Percentiles rank a stretch among this genome's conserved stretches.
Conservation (phyloP, 495 filamentous ascomycete genomes). For the Podospora comata region DNA sequence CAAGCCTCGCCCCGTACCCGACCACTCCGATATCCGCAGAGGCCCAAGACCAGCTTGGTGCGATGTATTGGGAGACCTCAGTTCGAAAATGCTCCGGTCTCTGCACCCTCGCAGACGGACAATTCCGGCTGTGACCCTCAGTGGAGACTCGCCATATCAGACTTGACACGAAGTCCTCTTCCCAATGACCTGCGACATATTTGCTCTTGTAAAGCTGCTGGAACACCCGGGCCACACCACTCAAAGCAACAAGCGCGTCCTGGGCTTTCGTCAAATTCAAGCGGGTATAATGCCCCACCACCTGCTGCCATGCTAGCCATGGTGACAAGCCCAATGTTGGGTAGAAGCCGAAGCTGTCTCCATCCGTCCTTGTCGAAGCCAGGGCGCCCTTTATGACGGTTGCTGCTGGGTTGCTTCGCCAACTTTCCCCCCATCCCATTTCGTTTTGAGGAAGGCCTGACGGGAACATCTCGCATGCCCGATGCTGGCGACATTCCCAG, state of each 20-base stretch:
- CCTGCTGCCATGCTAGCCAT: not conserved
- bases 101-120: not conserved
- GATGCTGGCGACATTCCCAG: constrained; percentile 1
- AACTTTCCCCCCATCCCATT: not conserved
- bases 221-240: not conserved
- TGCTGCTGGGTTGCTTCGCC: not conserved
- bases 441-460: not conserved
- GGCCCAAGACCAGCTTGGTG: not conserved
- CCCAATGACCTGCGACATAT: not conserved
- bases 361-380: not conserved
- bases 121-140: not conserved
- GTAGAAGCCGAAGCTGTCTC: not conserved
- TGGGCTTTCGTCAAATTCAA: not conserved
- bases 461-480: not conserved
- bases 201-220: not conserved
- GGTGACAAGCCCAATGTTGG: constrained; percentile 3
- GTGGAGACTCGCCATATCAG: not conserved
- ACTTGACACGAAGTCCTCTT: not conserved
- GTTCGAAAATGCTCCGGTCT: not conserved
- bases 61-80: not conserved
- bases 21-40: not conserved
- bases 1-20: not conserved
- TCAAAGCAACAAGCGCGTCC: not conserved
- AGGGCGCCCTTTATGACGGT: not conserved
- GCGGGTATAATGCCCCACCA: not conserved